Conservation (phyloP, 2,329 filamentous ascomycete species). For the Fusarium marasasianum region DNA sequence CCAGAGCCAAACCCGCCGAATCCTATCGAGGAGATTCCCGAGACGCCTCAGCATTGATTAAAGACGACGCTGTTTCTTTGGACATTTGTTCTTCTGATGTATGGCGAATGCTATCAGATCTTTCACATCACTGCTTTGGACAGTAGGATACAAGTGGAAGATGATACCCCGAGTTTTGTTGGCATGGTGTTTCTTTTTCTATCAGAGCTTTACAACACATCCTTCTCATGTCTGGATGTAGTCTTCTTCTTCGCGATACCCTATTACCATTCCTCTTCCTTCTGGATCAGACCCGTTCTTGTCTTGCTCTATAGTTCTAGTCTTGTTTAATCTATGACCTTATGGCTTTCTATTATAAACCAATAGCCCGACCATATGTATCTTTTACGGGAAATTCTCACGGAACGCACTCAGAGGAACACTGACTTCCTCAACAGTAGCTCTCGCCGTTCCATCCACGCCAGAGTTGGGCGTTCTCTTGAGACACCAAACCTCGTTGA, state of each 20-base stretch:
- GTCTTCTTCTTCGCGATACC: conserved; percentile 39
- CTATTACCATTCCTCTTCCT: conserved; percentile 26
- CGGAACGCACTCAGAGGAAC: conserved; percentile 55
- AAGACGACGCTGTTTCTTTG: background rate
- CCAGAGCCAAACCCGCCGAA: background rate
- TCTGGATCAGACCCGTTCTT: background rate
- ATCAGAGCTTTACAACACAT: background rate
- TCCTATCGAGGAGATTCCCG: conserved; percentile 1
- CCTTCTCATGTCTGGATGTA: conserved; percentile 20
- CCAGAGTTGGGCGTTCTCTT: conserved; percentile 49
- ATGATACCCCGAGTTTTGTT: conserved; percentile 21
- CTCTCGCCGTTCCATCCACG: conserved; percentile 44
- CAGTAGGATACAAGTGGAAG: background rate
- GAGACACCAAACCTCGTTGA: conserved; percentile 69
- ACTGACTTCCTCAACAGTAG: conserved; percentile 53
- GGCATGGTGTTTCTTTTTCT: conserved; percentile 12
- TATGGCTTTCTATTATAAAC: conserved; percentile 6
- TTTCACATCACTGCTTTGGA: conserved; percentile 2
- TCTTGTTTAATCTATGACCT: conserved; percentile 31
- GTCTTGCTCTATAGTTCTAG: conserved; percentile 28
- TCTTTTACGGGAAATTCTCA: conserved; percentile 37
- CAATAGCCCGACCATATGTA: background rate
- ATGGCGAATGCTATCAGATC: conserved; percentile 15
- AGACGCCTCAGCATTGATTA: conserved; percentile 5
- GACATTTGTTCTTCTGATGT: background rate